Evolutionary conservation across 2,329 filamentous ascomycete genomes (phyloP).

Genomic region (Fusarium keratoplasticum): DNA sequence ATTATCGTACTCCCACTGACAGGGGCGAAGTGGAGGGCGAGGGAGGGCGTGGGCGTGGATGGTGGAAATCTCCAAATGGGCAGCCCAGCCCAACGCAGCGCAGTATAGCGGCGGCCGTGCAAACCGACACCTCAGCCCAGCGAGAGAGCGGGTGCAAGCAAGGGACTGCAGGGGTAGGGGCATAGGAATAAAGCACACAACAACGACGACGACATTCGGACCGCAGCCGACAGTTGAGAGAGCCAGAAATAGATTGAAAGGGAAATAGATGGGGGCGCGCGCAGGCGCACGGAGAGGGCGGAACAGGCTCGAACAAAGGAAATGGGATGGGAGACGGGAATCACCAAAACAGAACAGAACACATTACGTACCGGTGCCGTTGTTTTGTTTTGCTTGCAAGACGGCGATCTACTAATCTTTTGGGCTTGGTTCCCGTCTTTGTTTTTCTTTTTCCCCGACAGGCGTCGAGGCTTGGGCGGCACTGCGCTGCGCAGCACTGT

Average conservation of each 20-base stretch:
- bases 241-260: slow-evolving; percentile 38
- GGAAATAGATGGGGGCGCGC: slow-evolving; percentile 19
- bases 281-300: slow-evolving; percentile 7
- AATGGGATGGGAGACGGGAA: slow-evolving; percentile 1
- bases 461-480: slow-evolving; percentile 6
- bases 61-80: slow-evolving; percentile 16
- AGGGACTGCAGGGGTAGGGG: slow-evolving; percentile 17
- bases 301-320: slow-evolving; percentile 27
- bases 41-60: slow-evolving; percentile 22
- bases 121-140: slow-evolving; percentile 35
- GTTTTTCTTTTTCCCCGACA: slow-evolving; percentile 14
- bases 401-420: slow-evolving; percentile 4
- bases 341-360: not conserved
- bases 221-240: slow-evolving; percentile 8
- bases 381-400: slow-evolving; percentile 2
- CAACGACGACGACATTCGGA: slow-evolving; percentile 6
- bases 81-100: slow-evolving; percentile 20
- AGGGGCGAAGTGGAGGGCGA: slow-evolving; percentile 15
- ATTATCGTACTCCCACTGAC: slow-evolving; percentile 34
- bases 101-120: slow-evolving; percentile 37
- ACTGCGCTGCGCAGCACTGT: not conserved
- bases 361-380: not conserved
- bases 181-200: slow-evolving; percentile 21
- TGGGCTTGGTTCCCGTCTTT: slow-evolving; percentile 20
- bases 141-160: not conserved